Evolutionary conservation across 83 land plant species (phyloP).

Genomic region (Picea mariana): DNA sequence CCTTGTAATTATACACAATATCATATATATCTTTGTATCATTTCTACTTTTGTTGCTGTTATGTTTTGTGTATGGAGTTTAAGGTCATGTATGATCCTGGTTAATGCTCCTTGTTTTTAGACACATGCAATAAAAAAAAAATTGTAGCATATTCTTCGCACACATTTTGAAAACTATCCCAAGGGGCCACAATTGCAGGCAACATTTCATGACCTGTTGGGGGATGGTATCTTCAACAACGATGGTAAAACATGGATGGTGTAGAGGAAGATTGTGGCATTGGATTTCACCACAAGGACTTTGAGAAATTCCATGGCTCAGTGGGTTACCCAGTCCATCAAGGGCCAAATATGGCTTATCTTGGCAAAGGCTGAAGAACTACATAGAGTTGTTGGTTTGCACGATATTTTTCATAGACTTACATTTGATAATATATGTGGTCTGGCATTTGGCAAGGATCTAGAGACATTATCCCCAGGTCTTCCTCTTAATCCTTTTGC

Average conservation of each 20-base stretch:
- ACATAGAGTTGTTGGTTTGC: constrained; percentile 32
- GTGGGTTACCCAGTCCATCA: constrained; percentile 51
- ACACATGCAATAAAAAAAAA: constrained; percentile 33
- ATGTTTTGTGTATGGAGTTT: no score
- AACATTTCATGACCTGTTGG: constrained; percentile 63
- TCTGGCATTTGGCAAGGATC: constrained; percentile 61
- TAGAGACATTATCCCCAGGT: constrained; percentile 44
- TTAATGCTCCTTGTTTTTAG: no score
- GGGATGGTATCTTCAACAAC: constrained; percentile 64
- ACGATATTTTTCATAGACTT: constrained; percentile 58
- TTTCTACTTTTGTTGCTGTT: no score
- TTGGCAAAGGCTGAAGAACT: constrained; percentile 12
- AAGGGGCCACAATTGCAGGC: constrained; percentile 56
- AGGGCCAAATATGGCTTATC: constrained; percentile 45
- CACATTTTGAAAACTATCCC: constrained; percentile 64
- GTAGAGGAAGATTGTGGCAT: constrained; percentile 59
- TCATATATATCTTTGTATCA: no score
- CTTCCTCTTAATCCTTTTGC: constrained; percentile 52
- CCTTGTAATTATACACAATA: no score
- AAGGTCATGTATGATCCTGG: no score
- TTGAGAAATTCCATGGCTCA: constrained; percentile 58
- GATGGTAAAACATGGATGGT: constrained; percentile 65
- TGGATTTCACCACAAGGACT: constrained; percentile 67
- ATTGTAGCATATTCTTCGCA: constrained; percentile 57
- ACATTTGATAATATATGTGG: constrained; percentile 74